Base-by-base conservation (phyloP, 108 stramenopile species). In the Cyclotella choctawhatcheeana region DNA sequence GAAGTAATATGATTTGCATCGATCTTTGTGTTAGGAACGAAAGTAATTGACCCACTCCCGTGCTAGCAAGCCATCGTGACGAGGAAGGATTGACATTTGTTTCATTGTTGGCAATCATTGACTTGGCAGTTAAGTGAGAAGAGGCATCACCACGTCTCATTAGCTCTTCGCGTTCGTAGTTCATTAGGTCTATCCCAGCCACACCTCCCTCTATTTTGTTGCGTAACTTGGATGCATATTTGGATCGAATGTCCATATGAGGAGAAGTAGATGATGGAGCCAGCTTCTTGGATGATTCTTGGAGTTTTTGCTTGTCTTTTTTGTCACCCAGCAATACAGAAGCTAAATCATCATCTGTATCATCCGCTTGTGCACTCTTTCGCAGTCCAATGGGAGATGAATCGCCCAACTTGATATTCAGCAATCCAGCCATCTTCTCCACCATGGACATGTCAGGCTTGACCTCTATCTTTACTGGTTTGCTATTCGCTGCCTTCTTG, bases 1-100 rank as follows among this genome's bases (percentile, higher is more conserved):
- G 94, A 44, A 95, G 73, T 25, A 95, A 56, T 18, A 81, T 82
- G 64, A 95, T 87, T 32, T 88, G 84, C 65, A 95, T 91, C 18
- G 83, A 86, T 66, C 94, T 78, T 62, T 64, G 58, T 2, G 82
- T 85, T 40, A 92, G 47, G 67, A 81, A 91, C 3, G 77, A 81
- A 29, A 95, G 65, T 14, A 95, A 69, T 17, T 73, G 74, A 3
- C 87, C 91, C 2, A 88, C 87, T 25, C 89, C 94, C 21, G 87
- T 87, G 29, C 77, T 69, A 8, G 94, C 91, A 44, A 95, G 77
- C 94, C 94, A 95, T 67, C 84, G 79, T 1, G 60, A 52, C 16
- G 71, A 73, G 4, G 81, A 63, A 24, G 63, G 16, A 34, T 51
- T 58, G 33, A 40, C 33, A 55, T n/a, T 58, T 37, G 40, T 51